Percentiles rank a stretch among this genome's conserved stretches.
phyloP scores from a whole-genome alignment of 1,284 basidiomycete species.

The Ganoderma lingzhi region DNA sequence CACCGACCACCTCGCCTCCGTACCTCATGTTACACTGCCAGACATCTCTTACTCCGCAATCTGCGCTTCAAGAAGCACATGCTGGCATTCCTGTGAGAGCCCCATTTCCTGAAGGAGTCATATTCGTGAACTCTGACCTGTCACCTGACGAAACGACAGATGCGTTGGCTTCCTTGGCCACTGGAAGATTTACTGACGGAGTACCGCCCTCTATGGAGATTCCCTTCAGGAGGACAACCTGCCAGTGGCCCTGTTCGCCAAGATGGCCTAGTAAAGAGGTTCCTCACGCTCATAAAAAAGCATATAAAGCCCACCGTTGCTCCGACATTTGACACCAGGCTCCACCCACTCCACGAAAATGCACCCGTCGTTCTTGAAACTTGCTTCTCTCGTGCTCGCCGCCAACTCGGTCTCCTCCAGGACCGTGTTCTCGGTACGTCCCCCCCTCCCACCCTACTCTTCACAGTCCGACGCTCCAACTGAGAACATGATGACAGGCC shows the following conservation, averaged over 20 bases:
- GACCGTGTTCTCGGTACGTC: conserved; percentile 50
- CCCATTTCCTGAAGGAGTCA: conserved; percentile 11
- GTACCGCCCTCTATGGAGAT: neutral
- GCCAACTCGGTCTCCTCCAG: conserved; percentile 41
- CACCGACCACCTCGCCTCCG: neutral
- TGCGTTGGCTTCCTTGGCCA: neutral
- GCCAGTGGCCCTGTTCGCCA: neutral
- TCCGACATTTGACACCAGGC: conserved; percentile 14
- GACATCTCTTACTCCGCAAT: neutral
- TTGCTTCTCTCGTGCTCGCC: conserved; percentile 40
- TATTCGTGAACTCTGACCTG: conserved; percentile 20
- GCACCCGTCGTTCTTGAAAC: conserved; percentile 31
- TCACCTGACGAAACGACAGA: conserved; percentile 21
- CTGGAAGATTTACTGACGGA: neutral
- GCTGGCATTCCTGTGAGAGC: conserved; percentile 19
- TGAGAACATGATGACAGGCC: conserved; percentile 32
- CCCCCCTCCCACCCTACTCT: neutral
- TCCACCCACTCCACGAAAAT: conserved; percentile 20
- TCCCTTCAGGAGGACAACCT: neutral
- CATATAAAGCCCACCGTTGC: conserved; percentile 10
- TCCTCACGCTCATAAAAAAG: neutral
- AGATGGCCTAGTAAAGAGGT: neutral
- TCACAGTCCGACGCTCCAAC: neutral
- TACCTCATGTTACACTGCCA: neutral
- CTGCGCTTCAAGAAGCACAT: neutral